Evolutionary conservation across 2,329 filamentous ascomycete genomes (phyloP).

Genomic region (Aspergillus viridinutans): DNA sequence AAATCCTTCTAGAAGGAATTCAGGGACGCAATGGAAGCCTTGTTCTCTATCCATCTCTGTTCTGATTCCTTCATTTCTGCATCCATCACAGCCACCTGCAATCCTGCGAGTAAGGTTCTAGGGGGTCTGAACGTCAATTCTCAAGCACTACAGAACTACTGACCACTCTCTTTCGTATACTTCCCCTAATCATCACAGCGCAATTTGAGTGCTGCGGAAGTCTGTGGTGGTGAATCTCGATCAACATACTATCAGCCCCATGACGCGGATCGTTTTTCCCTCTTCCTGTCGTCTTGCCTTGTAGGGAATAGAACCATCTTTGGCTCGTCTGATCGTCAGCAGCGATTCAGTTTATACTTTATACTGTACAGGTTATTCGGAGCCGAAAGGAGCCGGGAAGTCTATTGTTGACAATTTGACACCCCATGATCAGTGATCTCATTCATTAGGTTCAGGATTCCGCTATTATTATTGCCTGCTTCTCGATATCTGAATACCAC

Average conservation of each 20-base stretch:
- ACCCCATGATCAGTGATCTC: no score
- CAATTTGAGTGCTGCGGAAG: slow-evolving; percentile 11
- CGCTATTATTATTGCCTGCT: background rate
- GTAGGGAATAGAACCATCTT: background rate
- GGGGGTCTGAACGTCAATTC: background rate
- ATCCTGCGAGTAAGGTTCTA: background rate
- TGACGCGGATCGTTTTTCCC: slow-evolving; percentile 4
- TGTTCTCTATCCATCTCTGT: no score
- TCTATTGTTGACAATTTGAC: no score
- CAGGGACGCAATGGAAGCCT: slow-evolving; percentile 14
- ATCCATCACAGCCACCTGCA: slow-evolving; percentile 6
- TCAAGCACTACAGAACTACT: background rate
- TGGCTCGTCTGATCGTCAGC: background rate
- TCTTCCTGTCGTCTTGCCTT: slow-evolving; percentile 1
- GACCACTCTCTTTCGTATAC: no score
- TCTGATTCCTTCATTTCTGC: slow-evolving; percentile 4
- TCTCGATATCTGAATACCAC: background rate
- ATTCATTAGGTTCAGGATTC: no score
- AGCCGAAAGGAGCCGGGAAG: background rate
- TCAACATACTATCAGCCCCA: slow-evolving; percentile 5
- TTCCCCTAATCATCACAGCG: background rate
- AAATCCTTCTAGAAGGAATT: slow-evolving; percentile 18
- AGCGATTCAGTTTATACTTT: no score
- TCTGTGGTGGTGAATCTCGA: slow-evolving; percentile 12
- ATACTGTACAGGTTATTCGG: no score